Percentiles rank a stretch among this genome's conserved stretches.
Conservation (phyloP, 495 filamentous ascomycete genomes). For the Penicillium crystallinum region DNA sequence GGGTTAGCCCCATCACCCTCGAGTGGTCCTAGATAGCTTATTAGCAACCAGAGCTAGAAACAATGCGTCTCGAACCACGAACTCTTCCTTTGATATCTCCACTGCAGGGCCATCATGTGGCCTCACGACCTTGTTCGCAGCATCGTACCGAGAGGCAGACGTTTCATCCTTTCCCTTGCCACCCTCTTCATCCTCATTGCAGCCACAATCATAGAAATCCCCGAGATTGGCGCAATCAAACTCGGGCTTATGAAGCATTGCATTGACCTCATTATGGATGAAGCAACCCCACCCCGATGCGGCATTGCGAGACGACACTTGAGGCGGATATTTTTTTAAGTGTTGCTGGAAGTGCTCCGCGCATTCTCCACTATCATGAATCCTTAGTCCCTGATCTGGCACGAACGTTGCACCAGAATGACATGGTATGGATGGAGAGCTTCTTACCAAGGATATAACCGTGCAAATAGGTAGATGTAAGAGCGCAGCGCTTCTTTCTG, state of each 20-base stretch:
- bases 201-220: conserved; percentile 94
- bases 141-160: conserved; percentile 5
- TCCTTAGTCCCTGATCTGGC: conserved; percentile 10
- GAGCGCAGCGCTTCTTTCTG: conserved; percentile 78
- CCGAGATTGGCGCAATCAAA: conserved; percentile 91
- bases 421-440: background rate
- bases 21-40: conserved; percentile 21
- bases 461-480: conserved; percentile 84
- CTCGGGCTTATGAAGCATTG: conserved; percentile 68
- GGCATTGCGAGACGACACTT: conserved; percentile 74
- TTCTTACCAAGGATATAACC: conserved; percentile 77
- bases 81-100: conserved; percentile 43
- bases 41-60: conserved; percentile 8
- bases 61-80: conserved; percentile 13
- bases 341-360: conserved; percentile 84
- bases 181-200: conserved; percentile 62
- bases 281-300: conserved; percentile 92
- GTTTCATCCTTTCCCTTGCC: conserved; percentile 12
- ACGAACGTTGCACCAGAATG: background rate
- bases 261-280: conserved; percentile 93
- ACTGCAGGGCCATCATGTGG: conserved; percentile 23
- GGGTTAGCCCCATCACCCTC: conserved; percentile 17
- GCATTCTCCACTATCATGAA: conserved; percentile 72
- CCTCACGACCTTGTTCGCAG: background rate
- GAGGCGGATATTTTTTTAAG: conserved; percentile 79